phyloP scores from a whole-genome alignment of 768 basidiomycete genomes.

The Tephrocybe sp. region DNA sequence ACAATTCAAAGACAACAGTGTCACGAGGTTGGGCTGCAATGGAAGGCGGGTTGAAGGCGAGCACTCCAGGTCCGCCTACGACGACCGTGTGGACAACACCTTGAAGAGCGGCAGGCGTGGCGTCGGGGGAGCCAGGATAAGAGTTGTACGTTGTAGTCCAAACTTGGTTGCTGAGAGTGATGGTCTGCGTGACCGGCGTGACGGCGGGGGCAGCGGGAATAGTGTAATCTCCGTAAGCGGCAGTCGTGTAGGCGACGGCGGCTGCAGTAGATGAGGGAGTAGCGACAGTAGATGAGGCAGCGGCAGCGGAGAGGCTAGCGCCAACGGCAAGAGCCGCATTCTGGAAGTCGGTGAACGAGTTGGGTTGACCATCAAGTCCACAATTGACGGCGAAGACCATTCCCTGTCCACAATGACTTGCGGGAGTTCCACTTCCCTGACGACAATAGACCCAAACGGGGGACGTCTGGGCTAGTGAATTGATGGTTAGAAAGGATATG shows the following conservation, averaged over 20 bases:
- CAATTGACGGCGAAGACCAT: slow-evolving; percentile 74
- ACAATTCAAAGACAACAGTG: slow-evolving; percentile 62
- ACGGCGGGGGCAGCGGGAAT: slow-evolving; percentile 49
- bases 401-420: slow-evolving; percentile 59
- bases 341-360: slow-evolving; percentile 66
- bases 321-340: slow-evolving; percentile 55
- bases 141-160: slow-evolving; percentile 64
- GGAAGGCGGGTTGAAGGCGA: slow-evolving; percentile 51
- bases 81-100: slow-evolving; percentile 52
- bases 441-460: slow-evolving; percentile 63
- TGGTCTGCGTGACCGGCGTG: slow-evolving; percentile 44
- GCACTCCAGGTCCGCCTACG: slow-evolving; percentile 50
- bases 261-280: slow-evolving; percentile 27
- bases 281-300: slow-evolving; percentile 33
- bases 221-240: slow-evolving; percentile 50
- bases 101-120: slow-evolving; percentile 48
- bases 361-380: slow-evolving; percentile 49
- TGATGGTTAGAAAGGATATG: neutral
- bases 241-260: slow-evolving; percentile 34
- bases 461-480: slow-evolving; percentile 35
- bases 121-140: slow-evolving; percentile 51
- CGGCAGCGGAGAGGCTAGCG: slow-evolving; percentile 44
- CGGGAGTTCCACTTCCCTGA: slow-evolving; percentile 49
- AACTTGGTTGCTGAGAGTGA: slow-evolving; percentile 40
- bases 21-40: slow-evolving; percentile 54